Evolutionary conservation across 495 filamentous ascomycete genomes (phyloP), one percentile per base, ranked within the genome.

Genomic region (Aspergillus saccharolyticus): DNA sequence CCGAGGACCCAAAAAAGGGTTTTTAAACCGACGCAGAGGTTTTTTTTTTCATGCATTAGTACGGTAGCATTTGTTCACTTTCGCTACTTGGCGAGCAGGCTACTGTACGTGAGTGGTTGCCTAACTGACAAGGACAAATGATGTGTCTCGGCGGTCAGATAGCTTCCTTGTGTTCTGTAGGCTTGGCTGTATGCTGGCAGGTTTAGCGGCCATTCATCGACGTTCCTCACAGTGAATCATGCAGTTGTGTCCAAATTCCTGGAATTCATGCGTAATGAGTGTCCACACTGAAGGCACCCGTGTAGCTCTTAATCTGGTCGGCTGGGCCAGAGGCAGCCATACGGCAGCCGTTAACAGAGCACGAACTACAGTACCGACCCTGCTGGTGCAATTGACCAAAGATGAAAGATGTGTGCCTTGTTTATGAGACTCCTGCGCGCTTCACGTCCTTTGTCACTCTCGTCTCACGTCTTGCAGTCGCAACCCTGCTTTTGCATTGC

Each of bases 101-200:
- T 63, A 59, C 63, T 66, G 63, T 58, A 63, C 59, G 64, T 55
- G 33, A 39, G 58, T 59, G 56, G 61, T 66, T 63, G 61, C 64
- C 61, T 66, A 58, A 51, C 50, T 39, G 57, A 51, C 21, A 54
- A 56, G 22, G 16, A 52, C 10, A 54, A 49, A 52, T 62, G 61
- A 66, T 63, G 61, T 63, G 56, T 66, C 64, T 54, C 44, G 42
- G 53, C 52, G 43, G 43, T 25, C 46, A 21, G 39, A 20, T 45
- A 47, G 33, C 18, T 42, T 22, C 28, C 42, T 15, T 54, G 9
- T 21, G 10, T 42, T 55, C 17, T n/a, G 25, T 56, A 21, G 45
- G 17, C 30, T 44, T 19, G 49, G 44, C 33, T 52, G 46, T 24
- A 21, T 25, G 42, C 18, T 44, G 47, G 33, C 25, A 20, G 19